Evolutionary conservation across 1,139 yeast genomes (phyloP), one percentile per base, ranked within the genome.

Genomic region (Candida sanyaensis): DNA sequence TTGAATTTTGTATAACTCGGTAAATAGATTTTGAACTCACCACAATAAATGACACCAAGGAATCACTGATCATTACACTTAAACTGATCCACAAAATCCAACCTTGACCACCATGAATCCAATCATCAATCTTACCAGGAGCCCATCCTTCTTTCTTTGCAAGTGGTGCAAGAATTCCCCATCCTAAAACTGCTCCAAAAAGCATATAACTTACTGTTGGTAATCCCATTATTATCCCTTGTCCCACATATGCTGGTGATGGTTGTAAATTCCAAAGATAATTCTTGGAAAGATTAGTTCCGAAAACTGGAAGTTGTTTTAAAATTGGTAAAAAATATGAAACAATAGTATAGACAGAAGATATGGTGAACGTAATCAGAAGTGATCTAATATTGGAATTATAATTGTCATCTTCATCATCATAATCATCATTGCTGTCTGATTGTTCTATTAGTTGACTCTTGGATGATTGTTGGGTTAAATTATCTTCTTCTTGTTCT

Each of bases 31-130:
- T 78, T 1, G 67, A 59, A 0, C 85, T 74, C 12, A 91, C 83
- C 2, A 88, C 86, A 1, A 81, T 54, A 57, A 93, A 87, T 0
- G 96, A 87, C 1, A 92, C 90, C 10, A 90, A 73, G 3, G 97
- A 88, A 63, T 93, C 99, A 45, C 90, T 86, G 26, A 93, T 88
- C 99, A 93, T 93, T 37, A 91, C 91, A 32, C 97, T 85, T 57
- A 93, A 77, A 64, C 96, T 86, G 50, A 91, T 75, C 99, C 99
- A 93, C 61, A 93, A 73, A 48, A 93, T 89, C 99, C 99, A 93
- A 11, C 99, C 99, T 62, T 93, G 97, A 1, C 92, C 88, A 1
- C 98, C 98, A 26, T 81, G 77, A 56, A 88, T 85, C 97, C 97
- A 93, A 65, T 91, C 96, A 58, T 88, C 92, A 4, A 89, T 83